Evolutionary conservation across 257 asterid species (phyloP), one percentile per base, ranked within the genome.

Genomic region (Ajuga chamaepitys): DNA sequence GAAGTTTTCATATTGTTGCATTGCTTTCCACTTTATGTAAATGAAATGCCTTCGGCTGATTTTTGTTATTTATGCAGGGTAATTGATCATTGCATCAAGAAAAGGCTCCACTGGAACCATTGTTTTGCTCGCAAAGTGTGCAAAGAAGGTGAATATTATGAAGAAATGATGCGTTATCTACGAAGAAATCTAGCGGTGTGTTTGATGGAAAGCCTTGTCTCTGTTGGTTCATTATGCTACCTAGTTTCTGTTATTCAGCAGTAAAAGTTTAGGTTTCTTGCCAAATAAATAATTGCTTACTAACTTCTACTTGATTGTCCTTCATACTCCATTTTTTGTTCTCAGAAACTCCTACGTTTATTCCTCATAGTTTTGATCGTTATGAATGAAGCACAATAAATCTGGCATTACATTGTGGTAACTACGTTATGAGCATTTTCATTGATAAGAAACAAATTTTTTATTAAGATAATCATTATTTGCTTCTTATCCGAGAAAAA

Each of bases 101-200:
- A 91, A 78, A 82, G 99, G 62, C 93, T 90, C 69, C 70, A 40
- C 25, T 94, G 97, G 99, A 90, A 67, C 70, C 56, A 70, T 70
- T 82, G 86, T 80, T 94, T 94, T 86, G 97, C 86, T 79, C 91
- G 88, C 32, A 94, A 84, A 88, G 85, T 94, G 75, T 86, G 95
- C 84, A 94, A 88, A 79, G 99, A 94, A 81, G 81, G 82, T 48
- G 99, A 94, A 85, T 94, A 90, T 82, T 94, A 94, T 69, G 99
- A 94, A 76, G 97, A 88, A 35, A 83, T 90, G 99, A 86, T 90
- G 96, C 96, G 95, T 64, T 94, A 94, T 75, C 84, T 94, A 26
- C 85, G 99, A 69, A 80, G 81, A 77, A 94, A 90, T 76, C 83
- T 94, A 57, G 95, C 99, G 81, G 99, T 94, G 70, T 67, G 77